These are phyloP conservation scores for Yamadazyma pseudoaaseri DNA, from an alignment of 1,139 yeast genomes.

Conservation along the genomic window DNA sequence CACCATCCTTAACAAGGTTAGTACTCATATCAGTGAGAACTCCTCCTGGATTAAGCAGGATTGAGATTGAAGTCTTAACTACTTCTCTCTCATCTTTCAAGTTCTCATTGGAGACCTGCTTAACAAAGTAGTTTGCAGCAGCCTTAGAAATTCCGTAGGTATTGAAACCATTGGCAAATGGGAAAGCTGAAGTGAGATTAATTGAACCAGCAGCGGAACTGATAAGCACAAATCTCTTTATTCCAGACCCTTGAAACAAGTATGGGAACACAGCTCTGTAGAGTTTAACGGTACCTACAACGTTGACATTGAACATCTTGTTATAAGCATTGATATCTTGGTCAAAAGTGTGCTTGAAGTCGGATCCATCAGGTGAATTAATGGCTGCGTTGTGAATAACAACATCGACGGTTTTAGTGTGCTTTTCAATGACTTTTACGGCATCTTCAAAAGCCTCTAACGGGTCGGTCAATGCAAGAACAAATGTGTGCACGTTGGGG, in stretches of 20 bases:
- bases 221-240: slow-evolving; percentile 7
- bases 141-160: slow-evolving; percentile 10
- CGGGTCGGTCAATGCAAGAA: slow-evolving; percentile 3
- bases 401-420: slow-evolving; percentile 9
- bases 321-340: slow-evolving; percentile 1
- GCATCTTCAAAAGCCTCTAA: slow-evolving; percentile 5
- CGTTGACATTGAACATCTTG: slow-evolving; percentile 3
- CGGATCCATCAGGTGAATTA: not conserved
- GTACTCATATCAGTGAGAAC: slow-evolving; percentile 24
- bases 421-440: slow-evolving; percentile 5
- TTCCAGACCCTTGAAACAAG: slow-evolving; percentile 6
- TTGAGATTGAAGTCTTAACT: slow-evolving; percentile 2
- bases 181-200: slow-evolving; percentile 1
- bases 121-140: slow-evolving; percentile 8
- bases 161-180: slow-evolving; percentile 1
- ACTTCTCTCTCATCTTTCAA: slow-evolving; percentile 36
- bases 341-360: not conserved
- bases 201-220: slow-evolving; percentile 15
- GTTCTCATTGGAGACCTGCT: slow-evolving; percentile 6
- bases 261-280: slow-evolving; percentile 10
- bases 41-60: slow-evolving; percentile 29
- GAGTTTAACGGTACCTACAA: slow-evolving; percentile 8
- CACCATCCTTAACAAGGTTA: not conserved
- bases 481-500: slow-evolving; percentile 6
- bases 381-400: slow-evolving; percentile 9